Conservation (phyloP, 2,329 filamentous ascomycete genomes). For the Ophiostoma perfectum region DNA sequence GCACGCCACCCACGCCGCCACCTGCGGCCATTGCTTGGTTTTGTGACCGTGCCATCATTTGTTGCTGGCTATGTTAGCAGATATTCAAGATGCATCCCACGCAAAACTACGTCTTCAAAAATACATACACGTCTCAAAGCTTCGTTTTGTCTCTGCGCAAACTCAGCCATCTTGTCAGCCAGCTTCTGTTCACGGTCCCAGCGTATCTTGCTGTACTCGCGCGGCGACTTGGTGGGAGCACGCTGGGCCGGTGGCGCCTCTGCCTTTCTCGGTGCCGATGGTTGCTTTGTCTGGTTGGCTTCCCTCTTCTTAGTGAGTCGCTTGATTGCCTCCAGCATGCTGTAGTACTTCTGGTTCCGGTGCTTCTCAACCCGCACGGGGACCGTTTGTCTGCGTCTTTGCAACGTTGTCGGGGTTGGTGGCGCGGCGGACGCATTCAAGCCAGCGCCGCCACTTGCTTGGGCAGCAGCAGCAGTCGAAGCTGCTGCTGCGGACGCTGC, state of each 20-base stretch:
- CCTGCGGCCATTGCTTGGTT: conserved; percentile 21
- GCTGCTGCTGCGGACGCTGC: conserved; percentile 26
- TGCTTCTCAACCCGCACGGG: conserved; percentile 82
- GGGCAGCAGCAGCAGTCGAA: background rate
- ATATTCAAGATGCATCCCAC: background rate
- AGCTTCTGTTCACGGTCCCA: conserved; percentile 74
- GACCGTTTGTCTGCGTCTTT: conserved; percentile 64
- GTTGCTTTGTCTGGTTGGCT: conserved; percentile 76
- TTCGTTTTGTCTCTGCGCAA: conserved; percentile 58
- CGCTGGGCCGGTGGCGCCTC: conserved; percentile 47
- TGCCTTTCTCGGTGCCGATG: conserved; percentile 78
- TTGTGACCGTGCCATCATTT: conserved; percentile 26
- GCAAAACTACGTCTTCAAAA: too few relatives aligned
- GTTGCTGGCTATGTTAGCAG: conserved; percentile 28
- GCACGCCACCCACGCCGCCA: conserved; percentile 35
- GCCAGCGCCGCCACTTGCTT: conserved; percentile 25
- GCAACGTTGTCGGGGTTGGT: conserved; percentile 41
- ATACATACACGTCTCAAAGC: conserved; percentile 40
- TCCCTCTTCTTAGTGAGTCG: conserved; percentile 95
- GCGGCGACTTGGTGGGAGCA: conserved; percentile 65
- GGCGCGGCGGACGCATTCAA: conserved; percentile 24
- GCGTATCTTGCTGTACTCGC: conserved; percentile 85
- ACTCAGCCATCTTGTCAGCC: conserved; percentile 54
- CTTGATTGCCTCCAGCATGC: conserved; percentile 87
- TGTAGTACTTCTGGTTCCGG: conserved; percentile 78